Percentiles rank a stretch among this genome's conserved stretches.
Evolutionary conservation across 139 green algal genomes (phyloP).

Genomic region (Spirogloea muscicola): DNA sequence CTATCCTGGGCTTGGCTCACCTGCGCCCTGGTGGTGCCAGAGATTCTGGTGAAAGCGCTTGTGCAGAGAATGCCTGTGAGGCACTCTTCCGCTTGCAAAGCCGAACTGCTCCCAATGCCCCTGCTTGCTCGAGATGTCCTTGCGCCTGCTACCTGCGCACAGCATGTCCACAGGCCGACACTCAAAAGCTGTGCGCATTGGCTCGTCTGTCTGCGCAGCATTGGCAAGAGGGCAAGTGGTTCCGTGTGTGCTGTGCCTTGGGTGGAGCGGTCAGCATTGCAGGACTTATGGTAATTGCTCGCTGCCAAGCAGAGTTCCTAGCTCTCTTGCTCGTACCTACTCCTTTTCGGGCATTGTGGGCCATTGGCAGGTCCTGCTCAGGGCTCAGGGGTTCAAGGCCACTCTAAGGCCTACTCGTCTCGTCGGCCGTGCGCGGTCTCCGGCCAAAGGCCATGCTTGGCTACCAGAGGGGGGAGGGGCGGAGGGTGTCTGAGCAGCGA

Average conservation of each 20-base stretch:
- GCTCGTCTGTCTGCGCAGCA: not conserved
- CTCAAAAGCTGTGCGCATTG: not conserved
- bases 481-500: not conserved
- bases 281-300: conserved; percentile 22
- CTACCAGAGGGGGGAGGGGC: not conserved
- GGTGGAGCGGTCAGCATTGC: conserved; percentile 27
- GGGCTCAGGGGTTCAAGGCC: not conserved
- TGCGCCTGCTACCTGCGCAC: not conserved
- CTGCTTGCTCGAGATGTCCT: not conserved
- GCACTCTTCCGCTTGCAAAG: not conserved
- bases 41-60: conserved; percentile 30
- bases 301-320: not conserved
- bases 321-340: not conserved
- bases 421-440: not conserved
- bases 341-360: too few species aligned
- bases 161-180: not conserved
- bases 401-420: not conserved
- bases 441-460: not conserved
- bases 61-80: not conserved
- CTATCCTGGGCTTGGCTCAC: conserved; percentile 50
- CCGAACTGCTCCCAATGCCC: not conserved
- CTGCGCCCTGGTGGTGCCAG: conserved; percentile 24
- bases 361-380: not conserved
- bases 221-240: not conserved
- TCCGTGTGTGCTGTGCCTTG: not conserved